phyloP scores from a whole-genome alignment of 116 monocot species.

The Zostera marina region DNA sequence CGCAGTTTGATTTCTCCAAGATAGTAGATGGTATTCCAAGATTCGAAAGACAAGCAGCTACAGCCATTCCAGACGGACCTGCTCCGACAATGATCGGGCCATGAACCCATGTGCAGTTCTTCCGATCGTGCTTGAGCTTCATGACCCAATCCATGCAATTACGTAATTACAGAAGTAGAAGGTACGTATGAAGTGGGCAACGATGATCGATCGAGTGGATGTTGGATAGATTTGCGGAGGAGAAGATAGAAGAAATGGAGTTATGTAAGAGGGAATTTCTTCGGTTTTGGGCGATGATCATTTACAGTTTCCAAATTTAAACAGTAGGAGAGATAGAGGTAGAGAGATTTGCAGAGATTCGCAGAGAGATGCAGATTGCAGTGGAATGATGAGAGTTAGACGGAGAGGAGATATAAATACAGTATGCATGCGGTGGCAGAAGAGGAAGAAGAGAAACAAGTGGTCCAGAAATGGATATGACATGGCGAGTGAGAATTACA shows the following conservation, averaged over 20 bases:
- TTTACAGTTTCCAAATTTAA: background rate
- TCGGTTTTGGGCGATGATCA: too few species aligned
- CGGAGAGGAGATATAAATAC: slow-evolving; percentile 1
- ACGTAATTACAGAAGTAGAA: too few species aligned
- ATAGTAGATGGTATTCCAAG: slow-evolving; percentile 31
- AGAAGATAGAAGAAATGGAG: background rate
- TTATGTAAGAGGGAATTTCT: too few species aligned
- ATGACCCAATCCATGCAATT: too few species aligned
- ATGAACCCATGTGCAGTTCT: slow-evolving; percentile 10
- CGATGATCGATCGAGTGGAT: too few species aligned
- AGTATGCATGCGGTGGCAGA: slow-evolving; percentile 5
- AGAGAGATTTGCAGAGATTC: background rate
- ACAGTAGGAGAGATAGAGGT: background rate
- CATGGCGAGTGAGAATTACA: too few species aligned
- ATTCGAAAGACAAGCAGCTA: slow-evolving; percentile 32
- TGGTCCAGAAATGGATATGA: background rate
- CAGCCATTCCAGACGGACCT: slow-evolving; percentile 64
- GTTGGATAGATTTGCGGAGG: too few species aligned
- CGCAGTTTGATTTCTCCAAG: slow-evolving; percentile 38
- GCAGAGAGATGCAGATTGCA: background rate
- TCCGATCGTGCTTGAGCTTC: background rate
- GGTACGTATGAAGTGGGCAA: too few species aligned
- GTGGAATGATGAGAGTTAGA: too few species aligned
- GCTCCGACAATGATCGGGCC: slow-evolving; percentile 60
- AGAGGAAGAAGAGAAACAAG: background rate